Conservation (phyloP, 768 basidiomycete species). For the Crucibulum laeve region DNA sequence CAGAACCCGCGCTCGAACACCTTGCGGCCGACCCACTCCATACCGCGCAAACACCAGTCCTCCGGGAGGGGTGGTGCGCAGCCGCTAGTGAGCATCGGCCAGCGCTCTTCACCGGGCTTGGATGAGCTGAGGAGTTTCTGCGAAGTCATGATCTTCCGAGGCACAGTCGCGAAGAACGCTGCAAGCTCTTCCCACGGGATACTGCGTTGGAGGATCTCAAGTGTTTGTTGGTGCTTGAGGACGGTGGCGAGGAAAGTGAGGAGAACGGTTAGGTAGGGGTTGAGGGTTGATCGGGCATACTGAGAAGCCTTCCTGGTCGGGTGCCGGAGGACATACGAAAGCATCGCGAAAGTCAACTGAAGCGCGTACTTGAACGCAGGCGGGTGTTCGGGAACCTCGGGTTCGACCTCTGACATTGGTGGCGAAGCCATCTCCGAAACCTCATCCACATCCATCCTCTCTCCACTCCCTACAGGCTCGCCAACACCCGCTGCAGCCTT, state of each 20-base stretch:
- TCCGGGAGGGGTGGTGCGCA: conserved; percentile 77
- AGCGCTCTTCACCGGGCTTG: conserved; percentile 38
- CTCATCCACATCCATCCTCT: conserved; percentile 65
- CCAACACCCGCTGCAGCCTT: conserved; percentile 30
- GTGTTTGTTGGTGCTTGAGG: conserved; percentile 57
- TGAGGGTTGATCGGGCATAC: conserved; percentile 54
- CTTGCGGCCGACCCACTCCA: conserved; percentile 91
- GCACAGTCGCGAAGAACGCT: conserved; percentile 54
- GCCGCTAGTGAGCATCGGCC: conserved; percentile 65
- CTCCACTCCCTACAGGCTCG: conserved; percentile 31
- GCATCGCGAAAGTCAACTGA: conserved; percentile 74
- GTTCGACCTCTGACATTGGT: conserved; percentile 24
- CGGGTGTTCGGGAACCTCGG: conserved; percentile 42
- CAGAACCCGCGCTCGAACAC: conserved; percentile 95
- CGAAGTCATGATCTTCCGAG: conserved; percentile 43
- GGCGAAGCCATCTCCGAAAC: conserved; percentile 33
- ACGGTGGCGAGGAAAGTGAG: conserved; percentile 87
- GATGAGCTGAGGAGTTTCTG: conserved; percentile 33
- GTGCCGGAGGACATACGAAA: conserved; percentile 64
- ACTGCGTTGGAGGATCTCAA: conserved; percentile 62
- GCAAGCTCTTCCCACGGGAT: conserved; percentile 85
- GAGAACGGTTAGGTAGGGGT: conserved; percentile 83
- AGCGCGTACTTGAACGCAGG: conserved; percentile 69
- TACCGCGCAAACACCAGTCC: conserved; percentile 93
- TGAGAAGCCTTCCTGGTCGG: conserved; percentile 58